Evolutionary conservation across 352 stramenopile genomes (phyloP), one percentile per base, ranked within the genome.

Genomic region (Nothophytophthora sp.): DNA sequence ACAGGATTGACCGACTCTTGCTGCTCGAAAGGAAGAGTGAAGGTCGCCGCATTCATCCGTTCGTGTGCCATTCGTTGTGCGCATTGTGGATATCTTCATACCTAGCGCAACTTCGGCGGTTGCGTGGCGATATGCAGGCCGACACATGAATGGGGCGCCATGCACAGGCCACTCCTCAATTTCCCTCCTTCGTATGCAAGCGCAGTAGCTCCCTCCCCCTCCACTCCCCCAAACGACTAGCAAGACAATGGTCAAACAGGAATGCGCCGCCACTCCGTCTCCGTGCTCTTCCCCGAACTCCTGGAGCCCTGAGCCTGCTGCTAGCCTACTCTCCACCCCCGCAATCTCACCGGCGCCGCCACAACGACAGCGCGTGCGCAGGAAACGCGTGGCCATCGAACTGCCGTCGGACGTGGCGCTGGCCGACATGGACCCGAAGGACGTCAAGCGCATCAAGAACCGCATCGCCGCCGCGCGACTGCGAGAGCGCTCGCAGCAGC

Each of bases 381-480:
- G 68, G 44, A 87, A 84, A 48, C 76, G 72, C 37, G 70, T 76
- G 24, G 46, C 70, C 1, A 84, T 87, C 46, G 56, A 71, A 29
- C 53, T 87, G 30, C 75, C 76, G 5, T 49, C 62, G 12, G 55
- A 70, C 29, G 18, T 79, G 18, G 52, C 37, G 3, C 23, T 41
- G n/a, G 43, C 45, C 22, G 48, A 63, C 29, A 60, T 73, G 40
- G 73, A 80, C 33, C 23, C 55, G 2, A 70, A 72, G 20, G 76
- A 82, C 16, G 46, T 84, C 40, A 75, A 64, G 52, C 61, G 67
- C 20, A 38, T 84, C 23, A 84, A 87, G 60, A 88, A 83, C 60
- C 73, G 76, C 32, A 77, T 83, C 34, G 59, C 68, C 1, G 65
- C 69, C 12, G 61, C 46, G 13, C 60, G 73, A 3, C 43, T 81